phyloP scores from a whole-genome alignment of 306 rosid species.

The Biancaea sappan region DNA sequence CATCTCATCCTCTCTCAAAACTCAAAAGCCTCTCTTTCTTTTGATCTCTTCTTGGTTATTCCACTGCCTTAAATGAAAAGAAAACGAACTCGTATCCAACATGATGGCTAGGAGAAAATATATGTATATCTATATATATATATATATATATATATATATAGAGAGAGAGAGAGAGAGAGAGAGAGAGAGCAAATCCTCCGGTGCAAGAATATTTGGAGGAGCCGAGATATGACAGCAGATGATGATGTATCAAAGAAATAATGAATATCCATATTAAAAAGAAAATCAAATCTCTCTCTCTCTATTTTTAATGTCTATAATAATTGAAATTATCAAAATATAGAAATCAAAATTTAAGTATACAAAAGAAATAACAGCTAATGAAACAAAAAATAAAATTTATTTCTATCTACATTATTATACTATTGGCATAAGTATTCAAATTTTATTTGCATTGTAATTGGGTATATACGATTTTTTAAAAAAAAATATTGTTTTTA shows the following conservation, averaged over 20 bases:
- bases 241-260: conserved; percentile 18
- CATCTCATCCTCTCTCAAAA: conserved; percentile 51
- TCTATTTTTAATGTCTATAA: background rate
- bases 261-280: background rate
- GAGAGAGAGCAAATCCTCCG: conserved; percentile 71
- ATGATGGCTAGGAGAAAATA: conserved; percentile 44
- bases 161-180: conserved; percentile 30
- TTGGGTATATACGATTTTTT: too few species aligned
- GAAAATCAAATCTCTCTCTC: background rate
- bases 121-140: conserved; percentile 36
- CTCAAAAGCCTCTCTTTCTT: conserved; percentile 30
- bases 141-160: conserved; percentile 37
- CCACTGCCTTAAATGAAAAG: conserved; percentile 67
- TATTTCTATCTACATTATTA: too few species aligned
- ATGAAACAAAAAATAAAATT: too few species aligned
- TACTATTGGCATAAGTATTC: too few species aligned
- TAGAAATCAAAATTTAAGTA: too few species aligned
- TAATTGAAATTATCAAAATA: too few species aligned
- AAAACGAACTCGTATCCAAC: conserved; percentile 60
- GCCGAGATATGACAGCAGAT: conserved; percentile 55
- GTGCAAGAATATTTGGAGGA: conserved; percentile 86
- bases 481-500: too few species aligned
- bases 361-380: too few species aligned
- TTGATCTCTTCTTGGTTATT: conserved; percentile 56
- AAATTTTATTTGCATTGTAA: too few species aligned